Percentiles rank a stretch among this genome's conserved stretches.
Conservation (phyloP, 208 protist genomes). For the Wallacemonas rigidus region DNA sequence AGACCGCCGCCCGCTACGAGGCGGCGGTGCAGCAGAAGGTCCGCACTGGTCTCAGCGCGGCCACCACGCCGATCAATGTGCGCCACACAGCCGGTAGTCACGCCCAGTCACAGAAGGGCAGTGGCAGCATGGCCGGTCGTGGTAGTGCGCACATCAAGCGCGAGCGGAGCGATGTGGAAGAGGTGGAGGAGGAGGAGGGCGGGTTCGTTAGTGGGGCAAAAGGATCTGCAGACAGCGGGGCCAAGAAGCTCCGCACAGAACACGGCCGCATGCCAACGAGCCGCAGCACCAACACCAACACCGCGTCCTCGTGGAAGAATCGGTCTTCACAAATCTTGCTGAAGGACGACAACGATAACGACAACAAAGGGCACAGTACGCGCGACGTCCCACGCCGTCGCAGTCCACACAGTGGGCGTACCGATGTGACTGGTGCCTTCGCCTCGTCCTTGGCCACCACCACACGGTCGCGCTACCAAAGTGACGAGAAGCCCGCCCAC, state of each 20-base stretch:
- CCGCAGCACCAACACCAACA: not conserved
- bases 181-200: not conserved
- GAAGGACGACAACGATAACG: conserved; percentile 18
- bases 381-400: too few species aligned
- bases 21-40: conserved; percentile 20
- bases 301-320: not conserved
- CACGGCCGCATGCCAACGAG: not conserved
- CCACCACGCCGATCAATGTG: conserved; percentile 22
- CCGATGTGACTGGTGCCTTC: not conserved
- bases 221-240: not conserved
- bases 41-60: not conserved
- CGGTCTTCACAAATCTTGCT: not conserved
- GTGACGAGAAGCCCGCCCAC: conserved; percentile 14
- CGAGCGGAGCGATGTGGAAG: conserved; percentile 24
- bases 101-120: not conserved
- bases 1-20: conserved; percentile 43
- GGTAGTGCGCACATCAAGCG: conserved; percentile 26
- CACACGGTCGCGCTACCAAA: not conserved
- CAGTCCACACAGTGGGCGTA: too few species aligned
- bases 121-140: too few species aligned
- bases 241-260: not conserved
- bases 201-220: not conserved
- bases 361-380: too few species aligned
- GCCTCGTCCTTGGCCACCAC: not conserved
- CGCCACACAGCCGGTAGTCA: not conserved